Evolutionary conservation across 148 eudicot genomes (phyloP).

Genomic region (Chenopodium album): DNA sequence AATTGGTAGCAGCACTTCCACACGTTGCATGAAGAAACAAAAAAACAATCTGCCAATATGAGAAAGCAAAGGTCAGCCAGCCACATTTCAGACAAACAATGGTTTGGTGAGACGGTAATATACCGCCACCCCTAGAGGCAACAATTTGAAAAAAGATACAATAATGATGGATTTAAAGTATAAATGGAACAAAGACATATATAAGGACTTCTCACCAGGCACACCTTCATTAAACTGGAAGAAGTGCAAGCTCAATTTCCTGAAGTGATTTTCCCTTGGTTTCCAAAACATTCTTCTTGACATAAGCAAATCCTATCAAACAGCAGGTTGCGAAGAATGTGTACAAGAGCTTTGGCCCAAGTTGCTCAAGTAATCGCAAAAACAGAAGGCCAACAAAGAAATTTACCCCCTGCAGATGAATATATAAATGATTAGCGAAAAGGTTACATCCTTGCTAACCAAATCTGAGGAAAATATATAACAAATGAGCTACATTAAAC

Average conservation of each 20-base stretch:
- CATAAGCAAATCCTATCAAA: conserved; percentile 56
- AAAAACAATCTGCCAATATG: conserved; percentile 14
- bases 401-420: conserved; percentile 60
- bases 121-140: not conserved
- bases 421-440: conserved; percentile 13
- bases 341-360: conserved; percentile 69
- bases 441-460: not conserved
- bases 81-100: not conserved
- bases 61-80: conserved; percentile 2
- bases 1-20: not conserved
- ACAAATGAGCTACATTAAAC: not conserved
- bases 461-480: not conserved
- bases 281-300: conserved; percentile 74
- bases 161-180: not conserved
- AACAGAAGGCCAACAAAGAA: conserved; percentile 79
- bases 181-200: not conserved
- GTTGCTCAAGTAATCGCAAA: conserved; percentile 65
- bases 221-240: conserved; percentile 52
- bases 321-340: conserved; percentile 65
- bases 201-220: not conserved
- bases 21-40: not conserved
- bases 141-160: not conserved
- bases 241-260: conserved; percentile 79
- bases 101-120: no score
- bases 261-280: conserved; percentile 87